Base-by-base conservation (phyloP, 139 green algal genomes). In the Ulvella scutata region DNA sequence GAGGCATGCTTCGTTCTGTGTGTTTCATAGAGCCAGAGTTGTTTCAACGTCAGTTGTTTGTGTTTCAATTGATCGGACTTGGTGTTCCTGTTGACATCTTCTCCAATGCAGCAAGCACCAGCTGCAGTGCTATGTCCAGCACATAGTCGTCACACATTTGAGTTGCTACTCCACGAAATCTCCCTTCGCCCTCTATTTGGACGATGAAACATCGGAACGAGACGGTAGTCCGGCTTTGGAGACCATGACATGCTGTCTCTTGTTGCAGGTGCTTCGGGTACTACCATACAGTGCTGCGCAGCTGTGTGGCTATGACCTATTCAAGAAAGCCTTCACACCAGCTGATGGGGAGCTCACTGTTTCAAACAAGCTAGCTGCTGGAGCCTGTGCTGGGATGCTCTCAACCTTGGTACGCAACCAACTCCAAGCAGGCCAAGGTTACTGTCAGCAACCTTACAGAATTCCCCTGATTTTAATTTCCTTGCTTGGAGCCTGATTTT, bases 231-330 rank as follows among this genome's bases (percentile, higher is more conserved):
- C n/a, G n/a, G n/a, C n/a, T n/a, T n/a, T n/a, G n/a, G n/a, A n/a
- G n/a, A 13, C 40, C 40, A 67, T 67, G 51, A n/a, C 17, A 67
- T 2, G 51, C n/a, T 26, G 51, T 26, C 9, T 6, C 10, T 77
- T 75, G 37, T 31, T 72, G 60, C 81, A 88, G 86, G 82, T 91
- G n/a, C 77, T 92, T 62, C 78, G 83, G 20, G 86, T 93, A 39
- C 76, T 93, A n/a, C 89, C 89, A 26, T 92, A 94, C 82, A 86
- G 76, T 13, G 88, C 88, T 0, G 82, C 80, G 3, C 85, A 93
- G 78, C 82, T 94, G 35, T 87, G 81, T 62, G 80, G 77, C 0
- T 92, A 94, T 75, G 88, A 94, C 36, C 74, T 85, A 2, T 87
- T 88, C 74, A 94, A 94, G 74, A 74, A 81, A 28, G 10, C 60